Conservation (phyloP, 352 stramenopile genomes). For the Phytophthora nicotianae region DNA sequence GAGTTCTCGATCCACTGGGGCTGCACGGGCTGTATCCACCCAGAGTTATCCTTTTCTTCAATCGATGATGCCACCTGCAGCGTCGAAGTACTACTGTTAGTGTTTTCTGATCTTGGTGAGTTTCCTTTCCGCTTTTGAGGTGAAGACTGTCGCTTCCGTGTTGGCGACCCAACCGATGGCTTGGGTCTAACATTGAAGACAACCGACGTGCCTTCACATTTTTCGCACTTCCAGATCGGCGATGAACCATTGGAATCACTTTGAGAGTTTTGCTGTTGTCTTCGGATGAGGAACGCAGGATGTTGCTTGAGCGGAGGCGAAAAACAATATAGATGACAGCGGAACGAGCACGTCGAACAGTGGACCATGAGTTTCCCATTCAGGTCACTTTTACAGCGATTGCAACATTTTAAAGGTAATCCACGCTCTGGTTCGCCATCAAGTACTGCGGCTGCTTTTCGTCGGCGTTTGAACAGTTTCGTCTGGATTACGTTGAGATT, state of each 20-base stretch:
- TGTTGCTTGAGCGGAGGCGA: conserved; percentile 65
- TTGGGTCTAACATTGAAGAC: conserved; percentile 26
- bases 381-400: conserved; percentile 65
- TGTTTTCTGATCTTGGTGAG: neutral
- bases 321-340: conserved; percentile 76
- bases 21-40: conserved; percentile 23
- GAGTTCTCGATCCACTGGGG: conserved; percentile 28
- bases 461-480: conserved; percentile 35
- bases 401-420: conserved; percentile 40
- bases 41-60: neutral
- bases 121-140: conserved; percentile 7
- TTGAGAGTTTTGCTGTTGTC: conserved; percentile 13
- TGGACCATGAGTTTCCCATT: conserved; percentile 68
- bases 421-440: conserved; percentile 3
- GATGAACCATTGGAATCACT: neutral
- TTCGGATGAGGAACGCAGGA: conserved; percentile 40
- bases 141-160: neutral
- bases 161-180: conserved; percentile 3
- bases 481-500: conserved; percentile 19
- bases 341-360: conserved; percentile 55
- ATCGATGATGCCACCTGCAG: neutral
- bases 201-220: conserved; percentile 32
- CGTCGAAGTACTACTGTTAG: neutral
- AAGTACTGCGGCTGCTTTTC: conserved; percentile 12
- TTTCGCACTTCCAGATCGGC: conserved; percentile 34